Evolutionary conservation across 805 yeast species (phyloP), one percentile per base, ranked within the genome.

Genomic region (Barnettozyma vustinii): DNA sequence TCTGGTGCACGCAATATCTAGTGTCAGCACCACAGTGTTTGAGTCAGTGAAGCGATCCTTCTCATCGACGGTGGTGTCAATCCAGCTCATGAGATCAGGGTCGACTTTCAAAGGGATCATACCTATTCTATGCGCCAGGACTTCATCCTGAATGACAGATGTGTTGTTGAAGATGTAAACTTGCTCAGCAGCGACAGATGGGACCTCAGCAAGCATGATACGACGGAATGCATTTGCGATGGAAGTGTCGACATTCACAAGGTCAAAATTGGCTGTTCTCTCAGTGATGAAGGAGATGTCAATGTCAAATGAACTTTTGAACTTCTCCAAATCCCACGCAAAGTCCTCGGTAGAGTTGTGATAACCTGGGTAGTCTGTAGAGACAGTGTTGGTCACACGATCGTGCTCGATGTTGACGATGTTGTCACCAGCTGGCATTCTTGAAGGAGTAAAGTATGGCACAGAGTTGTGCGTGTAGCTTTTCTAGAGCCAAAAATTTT

Each of bases 111-210:
- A 74, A 32, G 99, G 99, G 44, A 92, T 76, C 55, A 94, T 75
- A 44, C 99, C 99, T 54, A 94, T 83, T 73, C 99, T 82, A 64
- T 89, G 97, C 5, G 99, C 92, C 56, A 94, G 77, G 18, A 94
- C 97, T 71, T 94, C 99, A 67, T 94, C 99, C 67, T 91, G 97
- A 55, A 94, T 88, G 44, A 94, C 97, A 1, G 97, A 88, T 1
- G 99, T 94, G 69, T 94, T 94, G 75, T 89, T 92, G 72, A 86
- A 86, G 51, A 94, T 78, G 64, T 84, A 90, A 16, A 94, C 89
- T 53, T 87, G 81, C 68, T 94, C 99, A 20, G 96, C 86, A 15
- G 99, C 98, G 42, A 92, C 95, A 2, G 94, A 79, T 19, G 99
- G 99, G 37, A 94, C 96, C 66, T 94, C 99, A 1, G 97, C 80